These are phyloP conservation scores for Boletus semigastroideus DNA, from an alignment of 1,284 basidiomycete species.

Conservation along the genomic window DNA sequence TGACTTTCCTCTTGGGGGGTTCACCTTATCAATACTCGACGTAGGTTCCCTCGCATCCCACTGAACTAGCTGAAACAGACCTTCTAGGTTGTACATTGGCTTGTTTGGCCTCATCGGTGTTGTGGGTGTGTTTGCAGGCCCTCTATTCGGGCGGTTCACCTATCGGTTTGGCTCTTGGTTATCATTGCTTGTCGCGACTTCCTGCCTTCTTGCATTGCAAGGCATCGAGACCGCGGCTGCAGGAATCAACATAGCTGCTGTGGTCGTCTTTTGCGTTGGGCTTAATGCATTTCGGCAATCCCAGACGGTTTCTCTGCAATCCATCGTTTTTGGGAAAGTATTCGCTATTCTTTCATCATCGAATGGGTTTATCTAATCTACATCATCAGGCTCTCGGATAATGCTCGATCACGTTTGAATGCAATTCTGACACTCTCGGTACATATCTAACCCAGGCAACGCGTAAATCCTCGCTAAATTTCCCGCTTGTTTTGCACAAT, in stretches of 20 bases:
- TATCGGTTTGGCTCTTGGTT: slow-evolving; percentile 66
- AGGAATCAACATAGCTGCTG: slow-evolving; percentile 54
- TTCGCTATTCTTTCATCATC: not conserved
- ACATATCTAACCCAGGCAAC: slow-evolving; percentile 10
- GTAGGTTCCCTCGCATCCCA: slow-evolving; percentile 35
- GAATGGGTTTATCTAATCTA: not conserved
- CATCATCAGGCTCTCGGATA: slow-evolving; percentile 48
- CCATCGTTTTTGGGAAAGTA: slow-evolving; percentile 39
- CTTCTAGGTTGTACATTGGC: slow-evolving; percentile 58
- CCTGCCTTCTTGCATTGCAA: slow-evolving; percentile 43
- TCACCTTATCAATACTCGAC: slow-evolving; percentile 64
- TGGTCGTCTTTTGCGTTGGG: slow-evolving; percentile 44
- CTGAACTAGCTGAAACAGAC: slow-evolving; percentile 2
- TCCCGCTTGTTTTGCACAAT: slow-evolving; percentile 3
- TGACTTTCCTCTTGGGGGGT: slow-evolving; percentile 68
- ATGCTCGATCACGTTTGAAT: slow-evolving; percentile 61
- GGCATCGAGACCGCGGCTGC: slow-evolving; percentile 56
- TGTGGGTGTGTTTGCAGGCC: slow-evolving; percentile 60
- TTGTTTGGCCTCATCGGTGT: slow-evolving; percentile 70
- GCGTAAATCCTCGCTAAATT: not conserved
- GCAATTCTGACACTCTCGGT: slow-evolving; percentile 61
- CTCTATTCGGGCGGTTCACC: slow-evolving; percentile 56
- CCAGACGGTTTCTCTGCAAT: slow-evolving; percentile 39
- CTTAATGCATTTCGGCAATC: slow-evolving; percentile 46
- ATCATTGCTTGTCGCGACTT: slow-evolving; percentile 50